Evolutionary conservation across 495 filamentous ascomycete genomes (phyloP).

Genomic region (Extremus antarcticus): DNA sequence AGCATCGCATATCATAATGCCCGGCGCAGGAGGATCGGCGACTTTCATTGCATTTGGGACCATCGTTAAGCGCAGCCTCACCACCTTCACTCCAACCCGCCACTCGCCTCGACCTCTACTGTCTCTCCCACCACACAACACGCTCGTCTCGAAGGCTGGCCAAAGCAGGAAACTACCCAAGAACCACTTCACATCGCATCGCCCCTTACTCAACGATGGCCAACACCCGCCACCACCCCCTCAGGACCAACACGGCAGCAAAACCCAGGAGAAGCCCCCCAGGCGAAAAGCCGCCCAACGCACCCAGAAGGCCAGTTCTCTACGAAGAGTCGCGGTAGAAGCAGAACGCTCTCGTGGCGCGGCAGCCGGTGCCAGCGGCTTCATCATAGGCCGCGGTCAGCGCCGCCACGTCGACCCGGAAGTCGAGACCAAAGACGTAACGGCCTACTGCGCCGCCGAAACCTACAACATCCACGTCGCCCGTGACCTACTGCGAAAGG

Average conservation of each 20-base stretch:
- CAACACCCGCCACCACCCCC: neutral
- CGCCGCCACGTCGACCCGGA: slow-evolving; percentile 30
- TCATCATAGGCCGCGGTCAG: slow-evolving; percentile 27
- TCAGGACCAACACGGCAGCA: neutral
- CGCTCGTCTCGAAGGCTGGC: neutral
- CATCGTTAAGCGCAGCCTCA: slow-evolving; percentile 7
- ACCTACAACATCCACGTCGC: slow-evolving; percentile 72
- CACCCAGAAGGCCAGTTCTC: slow-evolving; percentile 19
- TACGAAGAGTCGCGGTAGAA: slow-evolving; percentile 30
- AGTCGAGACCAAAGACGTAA: slow-evolving; percentile 42
- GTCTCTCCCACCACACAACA: neutral
- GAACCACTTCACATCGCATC: slow-evolving; percentile 7
- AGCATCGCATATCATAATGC: neutral
- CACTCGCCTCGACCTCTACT: neutral
- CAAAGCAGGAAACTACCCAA: neutral
- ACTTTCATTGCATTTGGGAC: slow-evolving; percentile 16
- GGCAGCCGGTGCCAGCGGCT: neutral
- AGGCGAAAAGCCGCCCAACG: slow-evolving; percentile 11
- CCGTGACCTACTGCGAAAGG: slow-evolving; percentile 51
- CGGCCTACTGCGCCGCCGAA: slow-evolving; percentile 75
- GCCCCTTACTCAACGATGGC: neutral
- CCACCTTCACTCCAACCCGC: neutral
- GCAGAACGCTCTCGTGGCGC: slow-evolving; percentile 28
- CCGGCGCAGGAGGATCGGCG: slow-evolving; percentile 1
- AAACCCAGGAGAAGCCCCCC: slow-evolving; percentile 1